Base-by-base conservation (phyloP, 768 basidiomycete genomes). In the Suillus ampliporus region DNA sequence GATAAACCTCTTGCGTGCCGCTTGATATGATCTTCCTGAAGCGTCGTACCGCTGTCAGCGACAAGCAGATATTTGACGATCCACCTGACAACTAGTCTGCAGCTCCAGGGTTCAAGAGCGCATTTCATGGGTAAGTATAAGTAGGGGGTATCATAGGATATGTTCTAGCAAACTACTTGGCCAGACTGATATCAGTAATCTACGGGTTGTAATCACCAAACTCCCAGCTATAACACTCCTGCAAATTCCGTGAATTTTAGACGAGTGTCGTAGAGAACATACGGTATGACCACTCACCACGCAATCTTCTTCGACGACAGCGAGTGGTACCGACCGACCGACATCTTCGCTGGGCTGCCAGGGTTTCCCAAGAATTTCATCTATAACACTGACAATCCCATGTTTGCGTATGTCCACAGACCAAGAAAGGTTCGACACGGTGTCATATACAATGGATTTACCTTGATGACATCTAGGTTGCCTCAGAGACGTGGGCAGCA, bases 401-500 rank as follows among this genome's bases (percentile, higher is more conserved):
- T 97, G 95, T 3, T 80, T 91, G 28, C 92, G 86, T 47, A 97
- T 73, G 71, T 95, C 88, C 31, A 94, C 94, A 1, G 86, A 64
- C 97, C 97, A 99, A 4, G 89, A 87, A 4, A 90, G 80, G 68
- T 93, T 87, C 2, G 88, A 85, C 21, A 98, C 94, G 0, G 96
- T 97, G 72, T 99, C 97, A 75, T 96, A 99, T 48, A 96, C 73
- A 66, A 97, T 92, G 2, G 89, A 85, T 72, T 85, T 84, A 13
- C 97, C 97, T 1, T 92, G 83, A 73, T 97, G 97, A 71, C 97
- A 97, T 58, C 88, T 90, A 62, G 21, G 51, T 41, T 23, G 14
- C 19, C 14, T 34, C 48, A 34, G 51, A 9, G 9, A 5, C 21
- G 56, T 11, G 41, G 48, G 50, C 44, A 58, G 23, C 61, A 41